These are phyloP conservation scores for Rhododendron vialii DNA, from an alignment of 148 eudicot genomes.

Conservation along the genomic window DNA sequence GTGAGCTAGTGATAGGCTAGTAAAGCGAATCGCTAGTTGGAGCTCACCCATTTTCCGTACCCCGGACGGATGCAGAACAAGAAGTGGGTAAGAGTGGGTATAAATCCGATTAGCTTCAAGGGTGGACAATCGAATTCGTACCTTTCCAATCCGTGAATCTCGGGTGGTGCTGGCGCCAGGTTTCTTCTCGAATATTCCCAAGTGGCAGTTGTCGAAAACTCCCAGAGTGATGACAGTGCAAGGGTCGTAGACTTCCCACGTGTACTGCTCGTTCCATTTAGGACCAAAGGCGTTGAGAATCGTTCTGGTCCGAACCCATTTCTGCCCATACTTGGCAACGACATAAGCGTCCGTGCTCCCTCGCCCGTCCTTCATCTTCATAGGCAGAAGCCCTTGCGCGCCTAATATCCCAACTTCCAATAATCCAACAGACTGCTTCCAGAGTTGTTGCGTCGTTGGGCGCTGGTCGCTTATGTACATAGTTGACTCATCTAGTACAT, in stretches of 20 bases:
- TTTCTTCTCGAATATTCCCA: slow-evolving; percentile 16
- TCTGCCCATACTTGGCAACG: slow-evolving; percentile 35
- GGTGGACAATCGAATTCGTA: slow-evolving; percentile 33
- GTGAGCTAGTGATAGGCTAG: slow-evolving; percentile 30
- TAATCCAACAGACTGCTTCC: slow-evolving; percentile 37
- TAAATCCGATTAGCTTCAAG: slow-evolving; percentile 30
- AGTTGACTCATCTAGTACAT: slow-evolving; percentile 38
- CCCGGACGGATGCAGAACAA: slow-evolving; percentile 32
- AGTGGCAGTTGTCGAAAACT: slow-evolving; percentile 36
- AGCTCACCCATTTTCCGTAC: slow-evolving; percentile 44
- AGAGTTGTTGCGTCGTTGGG: slow-evolving; percentile 36
- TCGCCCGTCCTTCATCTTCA: slow-evolving; percentile 36
- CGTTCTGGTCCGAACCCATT: slow-evolving; percentile 36
- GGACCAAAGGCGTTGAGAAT: slow-evolving; percentile 30
- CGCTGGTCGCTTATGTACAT: slow-evolving; percentile 41
- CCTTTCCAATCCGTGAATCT: slow-evolving; percentile 35
- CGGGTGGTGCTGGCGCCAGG: slow-evolving; percentile 19
- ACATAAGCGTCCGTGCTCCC: slow-evolving; percentile 43
- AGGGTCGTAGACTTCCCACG: slow-evolving; percentile 40
- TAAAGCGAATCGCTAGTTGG: slow-evolving; percentile 34
- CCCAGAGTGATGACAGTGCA: slow-evolving; percentile 39
- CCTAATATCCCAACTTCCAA: slow-evolving; percentile 37
- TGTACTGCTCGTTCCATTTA: slow-evolving; percentile 39
- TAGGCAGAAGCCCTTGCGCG: slow-evolving; percentile 37
- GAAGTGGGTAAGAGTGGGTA: slow-evolving; percentile 35